Percentiles rank a stretch among this genome's conserved stretches.
phyloP scores from a whole-genome alignment of 2,329 filamentous ascomycete species.

The Bimuria novae-zelandiae region DNA sequence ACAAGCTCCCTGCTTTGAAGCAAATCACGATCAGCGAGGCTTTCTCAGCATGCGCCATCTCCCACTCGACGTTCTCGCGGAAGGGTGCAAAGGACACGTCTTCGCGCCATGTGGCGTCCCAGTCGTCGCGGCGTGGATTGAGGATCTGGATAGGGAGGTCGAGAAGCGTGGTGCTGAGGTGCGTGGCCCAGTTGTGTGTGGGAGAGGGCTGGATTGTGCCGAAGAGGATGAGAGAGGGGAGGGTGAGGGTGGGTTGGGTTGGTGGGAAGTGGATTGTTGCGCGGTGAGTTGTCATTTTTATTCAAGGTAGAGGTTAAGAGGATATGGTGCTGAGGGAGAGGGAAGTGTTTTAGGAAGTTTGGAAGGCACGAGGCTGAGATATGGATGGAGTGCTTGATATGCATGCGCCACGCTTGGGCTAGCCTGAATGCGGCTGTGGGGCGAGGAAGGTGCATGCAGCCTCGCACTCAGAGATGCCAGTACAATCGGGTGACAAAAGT shows the following conservation, averaged over 20 bases:
- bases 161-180: constrained; percentile 45
- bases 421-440: background rate
- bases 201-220: constrained; percentile 55
- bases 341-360: background rate
- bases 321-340: background rate
- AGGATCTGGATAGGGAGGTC: constrained; percentile 58
- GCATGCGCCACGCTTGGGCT: background rate
- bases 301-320: background rate
- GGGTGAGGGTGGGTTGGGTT: constrained; percentile 17
- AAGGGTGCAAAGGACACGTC: constrained; percentile 56
- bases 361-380: background rate
- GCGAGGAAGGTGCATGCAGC: background rate
- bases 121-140: constrained; percentile 62
- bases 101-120: constrained; percentile 63
- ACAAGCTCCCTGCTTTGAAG: constrained; percentile 56
- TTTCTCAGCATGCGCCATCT: constrained; percentile 60
- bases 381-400: no score
- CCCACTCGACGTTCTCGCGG: constrained; percentile 64
- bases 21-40: constrained; percentile 63
- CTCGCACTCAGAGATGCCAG: no score
- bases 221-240: constrained; percentile 59
- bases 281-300: constrained; percentile 16
- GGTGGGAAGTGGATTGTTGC: constrained; percentile 31
- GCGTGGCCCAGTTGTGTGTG: constrained; percentile 56
- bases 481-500: no score